Percentiles rank a stretch among this genome's conserved stretches.
Conservation (phyloP, 2,329 filamentous ascomycete species). For the Dryadomyces sulphureus region DNA sequence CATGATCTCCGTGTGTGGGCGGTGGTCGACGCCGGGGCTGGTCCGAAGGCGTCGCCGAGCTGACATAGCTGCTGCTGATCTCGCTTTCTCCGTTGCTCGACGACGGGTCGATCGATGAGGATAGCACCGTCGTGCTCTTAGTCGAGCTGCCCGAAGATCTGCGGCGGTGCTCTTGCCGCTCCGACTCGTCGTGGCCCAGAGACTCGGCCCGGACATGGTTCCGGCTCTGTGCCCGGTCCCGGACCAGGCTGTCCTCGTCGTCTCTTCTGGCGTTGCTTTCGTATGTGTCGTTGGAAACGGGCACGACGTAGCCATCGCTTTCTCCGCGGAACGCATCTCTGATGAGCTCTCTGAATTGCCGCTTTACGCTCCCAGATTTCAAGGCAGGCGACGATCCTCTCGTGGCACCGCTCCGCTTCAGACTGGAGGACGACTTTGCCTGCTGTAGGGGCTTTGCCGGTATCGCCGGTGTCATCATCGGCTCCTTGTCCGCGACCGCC, state of each 20-base stretch:
- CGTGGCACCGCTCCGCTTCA: slow-evolving; percentile 43
- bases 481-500: slow-evolving; percentile 14
- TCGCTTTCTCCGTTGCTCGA: slow-evolving; percentile 10
- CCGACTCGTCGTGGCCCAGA: slow-evolving; percentile 13
- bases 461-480: slow-evolving; percentile 17
- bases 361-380: slow-evolving; percentile 27
- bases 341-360: slow-evolving; percentile 41
- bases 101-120: slow-evolving; percentile 13
- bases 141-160: slow-evolving; percentile 18
- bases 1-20: slow-evolving; percentile 39
- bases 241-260: slow-evolving; percentile 5
- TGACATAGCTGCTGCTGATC: slow-evolving; percentile 8
- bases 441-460: slow-evolving; percentile 7
- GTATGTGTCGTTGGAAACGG: slow-evolving; percentile 31
- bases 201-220: no score
- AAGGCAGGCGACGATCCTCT: slow-evolving; percentile 32
- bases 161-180: slow-evolving; percentile 14
- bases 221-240: slow-evolving; percentile 3
- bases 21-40: slow-evolving; percentile 22
- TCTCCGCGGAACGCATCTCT: slow-evolving; percentile 50
- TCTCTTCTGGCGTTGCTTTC: slow-evolving; percentile 14
- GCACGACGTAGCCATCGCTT: slow-evolving; percentile 31
- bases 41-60: slow-evolving; percentile 5
- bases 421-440: slow-evolving; percentile 13
- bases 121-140: slow-evolving; percentile 14